A percentile compares a stretch with the other conserved stretches of the same genome.
These are phyloP conservation scores for Kazachstania africana DNA, from an alignment of 805 yeast species.

Conservation along the genomic window DNA sequence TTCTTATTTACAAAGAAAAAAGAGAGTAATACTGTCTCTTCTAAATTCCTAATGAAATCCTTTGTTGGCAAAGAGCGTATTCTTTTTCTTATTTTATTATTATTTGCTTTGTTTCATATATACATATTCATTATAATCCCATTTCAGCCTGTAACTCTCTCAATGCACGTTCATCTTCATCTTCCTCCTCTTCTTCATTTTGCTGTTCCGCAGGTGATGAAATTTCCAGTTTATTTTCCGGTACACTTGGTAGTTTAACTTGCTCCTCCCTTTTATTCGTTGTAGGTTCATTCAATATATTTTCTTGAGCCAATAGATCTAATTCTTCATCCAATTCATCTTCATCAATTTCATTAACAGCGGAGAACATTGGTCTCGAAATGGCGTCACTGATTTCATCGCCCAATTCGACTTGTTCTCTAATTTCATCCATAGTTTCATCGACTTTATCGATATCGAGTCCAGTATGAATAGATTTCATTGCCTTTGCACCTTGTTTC, in stretches of 20 bases:
- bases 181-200: constrained; percentile 34
- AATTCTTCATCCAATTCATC: constrained; percentile 93
- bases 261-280: constrained; percentile 7
- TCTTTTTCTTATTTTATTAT: too few relatives aligned
- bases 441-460: constrained; percentile 94
- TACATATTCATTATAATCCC: constrained; percentile 43
- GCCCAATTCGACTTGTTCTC: constrained; percentile 91
- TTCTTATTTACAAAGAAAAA: too few relatives aligned
- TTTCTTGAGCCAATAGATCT: constrained; percentile 68
- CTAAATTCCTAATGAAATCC: too few relatives aligned
- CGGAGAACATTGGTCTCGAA: constrained; percentile 76
- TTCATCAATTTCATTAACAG: constrained; percentile 53
- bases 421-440: constrained; percentile 92
- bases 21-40: too few relatives aligned
- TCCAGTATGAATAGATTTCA: constrained; percentile 92
- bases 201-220: neutral
- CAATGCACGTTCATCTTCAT: constrained; percentile 75
- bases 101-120: neutral
- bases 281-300: constrained; percentile 1
- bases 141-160: constrained; percentile 75
- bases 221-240: constrained; percentile 24
- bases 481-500: constrained; percentile 95
- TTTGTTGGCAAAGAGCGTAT: too few relatives aligned
- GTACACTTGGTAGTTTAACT: constrained; percentile 37
- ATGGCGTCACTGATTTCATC: constrained; percentile 96